Evolutionary conservation across 495 filamentous ascomycete species (phyloP), one percentile per base, ranked within the genome.

Genomic region (Neurospora pannonica): DNA sequence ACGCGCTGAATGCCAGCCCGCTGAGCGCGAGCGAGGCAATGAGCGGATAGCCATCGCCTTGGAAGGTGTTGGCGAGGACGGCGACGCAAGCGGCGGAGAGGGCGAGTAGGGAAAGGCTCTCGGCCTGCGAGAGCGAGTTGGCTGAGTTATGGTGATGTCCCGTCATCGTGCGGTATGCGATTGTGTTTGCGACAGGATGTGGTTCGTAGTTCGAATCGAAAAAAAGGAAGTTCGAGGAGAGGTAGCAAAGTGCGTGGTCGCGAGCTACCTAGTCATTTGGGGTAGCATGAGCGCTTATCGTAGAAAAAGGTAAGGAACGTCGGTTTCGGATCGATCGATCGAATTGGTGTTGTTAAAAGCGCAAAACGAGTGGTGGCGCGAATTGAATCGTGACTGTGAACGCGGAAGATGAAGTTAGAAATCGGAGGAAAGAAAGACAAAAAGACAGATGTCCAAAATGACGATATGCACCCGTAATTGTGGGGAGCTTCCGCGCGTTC

Each of bases 1-100:
- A 88, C 24, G 89, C 87, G 7, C 92, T 84, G 80, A 97, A 99
- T 5, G 92, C 94, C 73, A 98, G 86, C 13, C 92, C 91, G 78
- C 92, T 92, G 76, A 98, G 90, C 7, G 94, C 94, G 46, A 97
- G 84, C 17, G 94, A 97, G 9, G 94, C 94, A 74, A 97, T 86
- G 72, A 99, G 86, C 19, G 97, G 97, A 77, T 93, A 94, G 77
- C 94, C 95, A 80, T 98, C 94, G 74, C 82, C 84, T 67, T 86
- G 83, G 80, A 97, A 92, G 67, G 94, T 94, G 83, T 95, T 94
- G 72, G 88, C 86, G 71, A 98, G 86, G 74, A 98, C 85, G 74
- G 88, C 90, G 74, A 92, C 78, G 80, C 91, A 95, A 48, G 89
- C 89, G 73, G 89, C 86, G 70, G 88, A 87, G 43, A 98, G 86